These are phyloP conservation scores for Termitomyces bulborhizus DNA, from an alignment of 768 basidiomycete genomes.

Conservation along the genomic window DNA sequence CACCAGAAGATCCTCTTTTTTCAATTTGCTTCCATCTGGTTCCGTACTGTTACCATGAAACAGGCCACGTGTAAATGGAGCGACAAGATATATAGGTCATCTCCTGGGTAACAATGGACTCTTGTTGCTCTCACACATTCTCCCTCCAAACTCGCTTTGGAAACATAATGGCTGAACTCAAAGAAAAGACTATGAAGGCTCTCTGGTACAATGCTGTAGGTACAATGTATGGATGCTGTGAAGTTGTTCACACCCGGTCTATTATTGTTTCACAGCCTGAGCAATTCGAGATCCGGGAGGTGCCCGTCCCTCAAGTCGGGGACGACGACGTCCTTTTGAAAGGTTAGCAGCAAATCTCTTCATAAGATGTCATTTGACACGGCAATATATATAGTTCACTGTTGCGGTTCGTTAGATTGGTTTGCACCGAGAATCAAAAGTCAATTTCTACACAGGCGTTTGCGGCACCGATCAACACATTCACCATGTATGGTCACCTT, in stretches of 20 bases:
- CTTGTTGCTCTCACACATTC: background rate
- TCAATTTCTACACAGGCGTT: constrained; percentile 28
- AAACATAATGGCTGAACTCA: constrained; percentile 34
- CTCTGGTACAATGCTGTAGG: constrained; percentile 57
- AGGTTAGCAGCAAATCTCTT: constrained; percentile 25
- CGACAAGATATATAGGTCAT: background rate
- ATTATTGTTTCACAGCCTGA: constrained; percentile 40
- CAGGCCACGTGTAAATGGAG: constrained; percentile 9
- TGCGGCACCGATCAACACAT: constrained; percentile 63
- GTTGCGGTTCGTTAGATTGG: constrained; percentile 29
- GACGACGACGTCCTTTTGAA: constrained; percentile 75
- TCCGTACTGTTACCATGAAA: background rate
- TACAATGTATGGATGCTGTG: background rate
- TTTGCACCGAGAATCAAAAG: background rate
- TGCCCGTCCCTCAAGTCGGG: constrained; percentile 58
- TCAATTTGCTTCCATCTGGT: background rate
- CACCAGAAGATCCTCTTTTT: too few species aligned
- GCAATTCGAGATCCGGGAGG: constrained; percentile 60
- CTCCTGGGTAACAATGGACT: background rate
- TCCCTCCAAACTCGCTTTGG: background rate
- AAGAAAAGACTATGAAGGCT: constrained; percentile 52
- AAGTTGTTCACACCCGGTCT: constrained; percentile 5
- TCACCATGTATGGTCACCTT: constrained; percentile 35
- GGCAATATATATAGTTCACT: constrained; percentile 24
- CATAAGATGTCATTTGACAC: constrained; percentile 3